Conservation (phyloP, 441 rosid species). For the Metrosideros polymorpha region DNA sequence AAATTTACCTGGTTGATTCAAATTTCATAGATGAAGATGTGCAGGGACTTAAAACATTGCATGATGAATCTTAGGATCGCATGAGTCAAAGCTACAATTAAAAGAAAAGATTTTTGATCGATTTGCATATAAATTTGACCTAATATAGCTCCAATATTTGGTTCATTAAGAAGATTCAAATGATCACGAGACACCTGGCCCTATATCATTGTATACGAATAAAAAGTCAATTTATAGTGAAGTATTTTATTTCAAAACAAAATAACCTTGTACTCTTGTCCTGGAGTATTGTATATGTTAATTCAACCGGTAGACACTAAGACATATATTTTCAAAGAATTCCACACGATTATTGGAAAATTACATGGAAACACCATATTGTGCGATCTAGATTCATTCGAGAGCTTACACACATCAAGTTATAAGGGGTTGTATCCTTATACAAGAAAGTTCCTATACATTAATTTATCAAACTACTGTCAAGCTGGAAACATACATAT, state of each 20-base stretch:
- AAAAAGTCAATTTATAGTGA: background rate
- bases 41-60: background rate
- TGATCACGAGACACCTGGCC: background rate
- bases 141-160: background rate
- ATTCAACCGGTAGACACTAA: too few relatives aligned
- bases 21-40: background rate
- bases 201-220: background rate
- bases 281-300: too few relatives aligned
- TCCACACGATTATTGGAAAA: too few relatives aligned
- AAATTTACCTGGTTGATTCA: rapidly evolving
- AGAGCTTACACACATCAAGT: too few relatives aligned
- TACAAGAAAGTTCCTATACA: too few relatives aligned
- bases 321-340: too few relatives aligned
- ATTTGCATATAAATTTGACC: background rate
- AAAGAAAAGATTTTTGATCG: background rate
- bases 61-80: background rate
- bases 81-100: background rate
- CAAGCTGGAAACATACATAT: too few relatives aligned
- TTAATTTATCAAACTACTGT: too few relatives aligned
- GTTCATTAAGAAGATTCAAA: background rate
- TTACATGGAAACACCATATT: too few relatives aligned
- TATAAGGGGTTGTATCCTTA: too few relatives aligned
- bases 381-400: too few relatives aligned
- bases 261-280: background rate
- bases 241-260: background rate